Evolutionary conservation across 768 basidiomycete genomes (phyloP).

Genomic region (Trametes cinnabarina): DNA sequence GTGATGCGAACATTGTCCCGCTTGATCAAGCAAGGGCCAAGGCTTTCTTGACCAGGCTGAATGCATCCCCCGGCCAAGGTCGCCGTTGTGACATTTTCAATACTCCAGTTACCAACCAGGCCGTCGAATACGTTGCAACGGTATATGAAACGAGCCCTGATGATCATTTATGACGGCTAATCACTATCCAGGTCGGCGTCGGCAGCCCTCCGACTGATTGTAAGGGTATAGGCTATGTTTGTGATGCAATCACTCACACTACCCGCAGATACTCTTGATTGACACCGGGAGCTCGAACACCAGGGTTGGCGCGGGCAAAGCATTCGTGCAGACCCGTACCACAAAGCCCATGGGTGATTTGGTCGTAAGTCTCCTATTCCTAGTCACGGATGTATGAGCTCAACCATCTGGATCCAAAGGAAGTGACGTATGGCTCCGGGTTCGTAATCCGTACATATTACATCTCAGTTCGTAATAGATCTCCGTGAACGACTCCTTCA

Average conservation of each 20-base stretch:
- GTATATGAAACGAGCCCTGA: conserved; percentile 1
- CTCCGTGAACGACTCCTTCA: no score
- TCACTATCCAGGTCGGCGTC: conserved; percentile 38
- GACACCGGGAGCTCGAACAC: conserved; percentile 57
- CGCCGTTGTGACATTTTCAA: conserved; percentile 7
- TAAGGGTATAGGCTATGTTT: conserved; percentile 9
- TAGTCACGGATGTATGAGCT: background rate
- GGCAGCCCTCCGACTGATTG: conserved; percentile 47
- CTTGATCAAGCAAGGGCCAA: conserved; percentile 24
- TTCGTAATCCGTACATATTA: conserved; percentile 39
- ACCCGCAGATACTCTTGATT: conserved; percentile 46
- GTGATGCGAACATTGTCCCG: conserved; percentile 15
- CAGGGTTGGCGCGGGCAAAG: conserved; percentile 51
- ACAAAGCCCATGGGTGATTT: conserved; percentile 34
- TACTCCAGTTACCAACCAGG: conserved; percentile 21
- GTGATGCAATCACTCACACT: background rate
- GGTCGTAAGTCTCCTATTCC: conserved; percentile 28
- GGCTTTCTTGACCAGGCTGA: conserved; percentile 8
- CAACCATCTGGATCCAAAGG: conserved; percentile 32
- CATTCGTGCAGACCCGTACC: conserved; percentile 43
- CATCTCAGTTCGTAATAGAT: no score
- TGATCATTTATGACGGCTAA: no score
- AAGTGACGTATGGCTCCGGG: conserved; percentile 52
- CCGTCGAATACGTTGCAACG: conserved; percentile 26
- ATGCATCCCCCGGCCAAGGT: background rate